Evolutionary conservation across 176 grass and related monocot genomes (phyloP).

Genomic region (Triticum timopheevii): DNA sequence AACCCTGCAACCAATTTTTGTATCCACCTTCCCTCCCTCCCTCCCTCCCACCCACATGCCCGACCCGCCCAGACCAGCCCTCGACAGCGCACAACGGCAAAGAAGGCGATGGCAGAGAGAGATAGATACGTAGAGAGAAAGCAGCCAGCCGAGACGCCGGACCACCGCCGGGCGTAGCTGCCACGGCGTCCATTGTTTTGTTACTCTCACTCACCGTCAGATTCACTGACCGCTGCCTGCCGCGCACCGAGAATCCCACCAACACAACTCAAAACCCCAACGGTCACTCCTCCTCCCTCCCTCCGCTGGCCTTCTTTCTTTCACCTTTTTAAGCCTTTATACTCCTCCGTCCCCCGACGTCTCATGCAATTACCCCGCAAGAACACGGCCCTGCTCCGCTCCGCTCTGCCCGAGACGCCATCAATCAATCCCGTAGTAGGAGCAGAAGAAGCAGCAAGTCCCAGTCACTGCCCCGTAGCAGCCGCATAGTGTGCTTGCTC

Average conservation of each 20-base stretch:
- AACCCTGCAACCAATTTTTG: neutral
- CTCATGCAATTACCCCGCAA: slow-evolving; percentile 13
- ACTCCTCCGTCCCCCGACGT: slow-evolving; percentile 4
- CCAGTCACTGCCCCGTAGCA: neutral
- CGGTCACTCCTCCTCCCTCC: slow-evolving; percentile 35
- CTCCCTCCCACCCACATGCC: neutral
- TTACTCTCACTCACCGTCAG: neutral
- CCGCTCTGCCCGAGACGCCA: neutral
- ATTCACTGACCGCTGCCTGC: slow-evolving; percentile 1
- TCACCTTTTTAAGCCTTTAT: slow-evolving; percentile 54
- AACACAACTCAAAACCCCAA: slow-evolving; percentile 55
- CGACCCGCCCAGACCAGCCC: neutral
- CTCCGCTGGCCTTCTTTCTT: neutral
- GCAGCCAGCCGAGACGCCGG: neutral
- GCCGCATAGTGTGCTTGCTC: no score
- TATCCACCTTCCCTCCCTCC: neutral
- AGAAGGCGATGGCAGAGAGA: neutral
- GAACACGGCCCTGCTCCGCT: neutral
- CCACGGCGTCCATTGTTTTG: slow-evolving; percentile 23
- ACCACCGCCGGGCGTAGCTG: slow-evolving; percentile 9
- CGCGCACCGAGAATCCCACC: slow-evolving; percentile 30
- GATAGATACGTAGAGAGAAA: slow-evolving; percentile 4
- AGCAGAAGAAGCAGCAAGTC: neutral
- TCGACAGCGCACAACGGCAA: slow-evolving; percentile 31
- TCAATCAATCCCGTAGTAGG: neutral